Percentiles rank a stretch among this genome's conserved stretches.
These are phyloP conservation scores for Neofusicoccum parvum DNA, from an alignment of 2,329 filamentous ascomycete species.

Conservation along the genomic window DNA sequence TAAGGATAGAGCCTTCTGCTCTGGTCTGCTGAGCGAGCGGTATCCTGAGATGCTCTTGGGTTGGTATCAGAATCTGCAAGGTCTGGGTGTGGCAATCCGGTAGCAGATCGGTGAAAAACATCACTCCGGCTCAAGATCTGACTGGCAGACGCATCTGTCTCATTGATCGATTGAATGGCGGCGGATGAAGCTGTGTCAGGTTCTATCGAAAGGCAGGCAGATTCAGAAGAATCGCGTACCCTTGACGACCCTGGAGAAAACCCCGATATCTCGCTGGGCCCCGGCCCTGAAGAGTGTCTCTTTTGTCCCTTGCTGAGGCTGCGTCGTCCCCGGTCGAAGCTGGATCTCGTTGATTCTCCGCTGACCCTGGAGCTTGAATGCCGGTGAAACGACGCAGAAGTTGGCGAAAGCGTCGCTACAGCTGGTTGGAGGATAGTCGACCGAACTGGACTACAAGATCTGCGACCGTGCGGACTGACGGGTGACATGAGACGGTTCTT, in stretches of 20 bases:
- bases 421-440: constrained; percentile 15
- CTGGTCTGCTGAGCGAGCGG: constrained; percentile 34
- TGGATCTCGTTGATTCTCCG: constrained; percentile 46
- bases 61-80: constrained; percentile 25
- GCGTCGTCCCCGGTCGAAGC: constrained; percentile 29
- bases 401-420: constrained; percentile 45
- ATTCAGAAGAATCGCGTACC: constrained; percentile 53
- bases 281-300: background rate
- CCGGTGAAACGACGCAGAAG: constrained; percentile 36
- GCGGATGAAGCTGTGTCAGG: constrained; percentile 70
- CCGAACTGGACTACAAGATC: constrained; percentile 5
- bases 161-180: constrained; percentile 64
- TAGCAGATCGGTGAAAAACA: constrained; percentile 80
- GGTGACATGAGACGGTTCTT: background rate
- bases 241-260: constrained; percentile 1
- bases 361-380: constrained; percentile 45
- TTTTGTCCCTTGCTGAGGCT: background rate
- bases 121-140: constrained; percentile 87
- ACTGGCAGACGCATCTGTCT: constrained; percentile 78
- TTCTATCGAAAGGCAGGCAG: constrained; percentile 6
- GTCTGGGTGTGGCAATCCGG: constrained; percentile 39
- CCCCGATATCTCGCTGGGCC: background rate
- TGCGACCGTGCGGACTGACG: constrained; percentile 24
- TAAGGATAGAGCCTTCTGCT: background rate
- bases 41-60: constrained; percentile 36